Evolutionary conservation across 176 grass and related monocot genomes (phyloP).

Genomic region (Chloris gayana): DNA sequence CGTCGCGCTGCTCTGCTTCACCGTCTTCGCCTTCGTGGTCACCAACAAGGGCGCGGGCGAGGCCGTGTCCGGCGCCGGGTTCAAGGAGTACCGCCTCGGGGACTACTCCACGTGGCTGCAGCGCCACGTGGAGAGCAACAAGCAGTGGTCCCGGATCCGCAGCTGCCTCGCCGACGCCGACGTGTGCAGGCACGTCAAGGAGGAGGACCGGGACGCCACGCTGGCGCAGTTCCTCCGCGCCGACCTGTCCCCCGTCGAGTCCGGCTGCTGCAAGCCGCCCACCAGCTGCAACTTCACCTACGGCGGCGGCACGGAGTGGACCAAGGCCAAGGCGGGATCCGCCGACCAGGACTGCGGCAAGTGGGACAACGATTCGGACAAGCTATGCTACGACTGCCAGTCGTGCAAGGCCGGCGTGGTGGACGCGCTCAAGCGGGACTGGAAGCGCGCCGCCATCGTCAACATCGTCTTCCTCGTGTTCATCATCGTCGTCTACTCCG

Average conservation of each 20-base stretch:
- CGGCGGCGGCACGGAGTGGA: constrained; percentile 53
- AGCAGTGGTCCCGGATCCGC: constrained; percentile 51
- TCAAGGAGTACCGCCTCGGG: constrained; percentile 48
- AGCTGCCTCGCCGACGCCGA: constrained; percentile 41
- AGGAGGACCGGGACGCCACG: background rate
- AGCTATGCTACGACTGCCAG: constrained; percentile 62
- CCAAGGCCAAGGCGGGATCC: background rate
- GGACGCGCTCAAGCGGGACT: constrained; percentile 50
- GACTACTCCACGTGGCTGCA: constrained; percentile 62
- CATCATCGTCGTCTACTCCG: constrained; percentile 48
- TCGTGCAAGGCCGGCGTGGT: constrained; percentile 73
- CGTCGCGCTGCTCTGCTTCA: constrained; percentile 59
- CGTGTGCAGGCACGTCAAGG: constrained; percentile 47
- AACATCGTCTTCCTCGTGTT: constrained; percentile 59
- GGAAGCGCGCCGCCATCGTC: constrained; percentile 64
- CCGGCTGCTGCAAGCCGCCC: constrained; percentile 81
- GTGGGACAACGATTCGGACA: constrained; percentile 57
- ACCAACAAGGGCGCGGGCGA: constrained; percentile 60
- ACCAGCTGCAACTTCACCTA: constrained; percentile 60
- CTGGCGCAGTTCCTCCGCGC: constrained; percentile 1
- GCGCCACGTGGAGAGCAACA: constrained; percentile 30
- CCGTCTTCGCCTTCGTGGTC: constrained; percentile 63
- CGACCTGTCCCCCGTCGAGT: constrained; percentile 56
- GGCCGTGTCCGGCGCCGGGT: constrained; percentile 44
- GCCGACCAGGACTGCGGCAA: constrained; percentile 48